Evolutionary conservation across 2,329 filamentous ascomycete genomes (phyloP).

Genomic region (Elsinoe necatrix): DNA sequence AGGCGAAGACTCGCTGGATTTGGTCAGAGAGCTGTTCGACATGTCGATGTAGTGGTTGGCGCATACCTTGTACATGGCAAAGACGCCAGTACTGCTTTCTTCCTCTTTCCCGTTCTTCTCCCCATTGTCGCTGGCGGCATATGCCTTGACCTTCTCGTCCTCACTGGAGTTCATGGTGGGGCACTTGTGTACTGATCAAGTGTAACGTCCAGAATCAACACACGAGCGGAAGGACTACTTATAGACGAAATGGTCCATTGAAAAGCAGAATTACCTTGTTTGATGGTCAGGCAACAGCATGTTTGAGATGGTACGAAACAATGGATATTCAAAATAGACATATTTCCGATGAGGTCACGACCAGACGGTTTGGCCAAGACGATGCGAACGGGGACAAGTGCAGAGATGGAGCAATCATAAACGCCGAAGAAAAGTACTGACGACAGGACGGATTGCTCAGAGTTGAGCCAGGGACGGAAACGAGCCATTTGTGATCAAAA

Average conservation of each 20-base stretch:
- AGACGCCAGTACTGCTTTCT: not conserved
- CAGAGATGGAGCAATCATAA: not conserved
- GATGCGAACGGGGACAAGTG: not conserved
- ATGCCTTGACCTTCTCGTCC: not conserved
- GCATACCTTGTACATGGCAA: slow-evolving; percentile 1
- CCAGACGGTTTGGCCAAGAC: not conserved
- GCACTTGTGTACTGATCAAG: not conserved
- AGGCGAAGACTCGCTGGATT: slow-evolving; percentile 18
- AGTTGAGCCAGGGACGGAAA: not conserved
- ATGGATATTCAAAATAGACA: not conserved
- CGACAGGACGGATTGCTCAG: not conserved
- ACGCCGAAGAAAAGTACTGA: not conserved
- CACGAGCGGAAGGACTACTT: not conserved
- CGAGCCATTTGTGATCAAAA: not conserved
- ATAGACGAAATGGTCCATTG: not conserved
- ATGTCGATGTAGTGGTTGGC: not conserved
- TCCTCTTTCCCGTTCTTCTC: not conserved
- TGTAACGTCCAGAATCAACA: not conserved
- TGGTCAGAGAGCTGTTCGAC: not conserved
- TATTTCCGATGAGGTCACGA: slow-evolving; percentile 7
- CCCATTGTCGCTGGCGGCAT: not conserved
- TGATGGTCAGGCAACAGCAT: not conserved
- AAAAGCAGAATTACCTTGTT: not conserved
- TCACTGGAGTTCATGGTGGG: not conserved
- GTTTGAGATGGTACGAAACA: not conserved